Conservation (phyloP, 768 basidiomycete species). For the Hypholoma sublateritium region DNA sequence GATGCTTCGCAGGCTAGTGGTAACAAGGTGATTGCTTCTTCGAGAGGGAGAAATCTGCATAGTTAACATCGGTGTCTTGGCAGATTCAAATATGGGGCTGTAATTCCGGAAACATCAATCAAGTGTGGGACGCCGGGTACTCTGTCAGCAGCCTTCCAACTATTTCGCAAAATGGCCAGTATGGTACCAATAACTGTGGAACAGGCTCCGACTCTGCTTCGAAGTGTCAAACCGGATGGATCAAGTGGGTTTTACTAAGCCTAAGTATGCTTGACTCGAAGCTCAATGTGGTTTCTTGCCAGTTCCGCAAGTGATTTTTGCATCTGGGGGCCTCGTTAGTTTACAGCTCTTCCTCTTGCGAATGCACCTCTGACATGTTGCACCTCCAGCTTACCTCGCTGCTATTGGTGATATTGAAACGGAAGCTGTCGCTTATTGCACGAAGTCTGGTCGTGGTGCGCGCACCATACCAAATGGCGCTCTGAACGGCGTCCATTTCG, state of each 20-base stretch:
- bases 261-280: not conserved
- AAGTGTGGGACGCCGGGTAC: slow-evolving; percentile 55
- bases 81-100: slow-evolving; percentile 52
- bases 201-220: slow-evolving; percentile 54
- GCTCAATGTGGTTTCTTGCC: slow-evolving; percentile 2
- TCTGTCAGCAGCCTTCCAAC: slow-evolving; percentile 38
- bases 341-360: no score
- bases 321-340: slow-evolving; percentile 60
- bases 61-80: not conserved
- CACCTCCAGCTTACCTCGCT: slow-evolving; percentile 33
- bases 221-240: slow-evolving; percentile 67
- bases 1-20: slow-evolving; percentile 39
- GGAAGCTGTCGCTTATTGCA: slow-evolving; percentile 74
- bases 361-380: not conserved
- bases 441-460: slow-evolving; percentile 68
- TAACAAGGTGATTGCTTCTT: slow-evolving; percentile 31
- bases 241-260: slow-evolving; percentile 46
- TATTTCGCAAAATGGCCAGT: slow-evolving; percentile 58
- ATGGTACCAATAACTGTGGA: slow-evolving; percentile 69
- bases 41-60: not conserved
- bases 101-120: slow-evolving; percentile 41
- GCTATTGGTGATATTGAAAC: slow-evolving; percentile 70
- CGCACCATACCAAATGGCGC: slow-evolving; percentile 71
- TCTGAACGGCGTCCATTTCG: slow-evolving; percentile 66
- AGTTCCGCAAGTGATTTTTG: slow-evolving; percentile 70